These are phyloP conservation scores for Alectoria sarmentosa DNA, from an alignment of 495 filamentous ascomycete species.

Conservation along the genomic window DNA sequence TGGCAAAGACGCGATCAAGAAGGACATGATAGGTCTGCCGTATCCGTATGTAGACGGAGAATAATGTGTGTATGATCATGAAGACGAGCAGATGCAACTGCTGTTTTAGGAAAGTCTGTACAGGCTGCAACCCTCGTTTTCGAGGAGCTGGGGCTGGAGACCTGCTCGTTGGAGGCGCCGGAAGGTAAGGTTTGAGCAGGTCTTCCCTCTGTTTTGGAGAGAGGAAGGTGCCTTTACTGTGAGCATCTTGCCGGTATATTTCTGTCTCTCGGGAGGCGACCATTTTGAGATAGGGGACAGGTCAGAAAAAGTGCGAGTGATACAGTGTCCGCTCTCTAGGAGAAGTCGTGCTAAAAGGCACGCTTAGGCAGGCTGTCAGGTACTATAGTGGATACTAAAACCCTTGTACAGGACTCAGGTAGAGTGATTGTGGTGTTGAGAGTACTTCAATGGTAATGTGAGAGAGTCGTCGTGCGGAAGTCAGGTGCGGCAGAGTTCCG, in stretches of 20 bases:
- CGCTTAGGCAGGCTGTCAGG: background rate
- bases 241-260: slow-evolving; percentile 58
- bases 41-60: slow-evolving; percentile 77
- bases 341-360: background rate
- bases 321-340: background rate
- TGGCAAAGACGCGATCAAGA: slow-evolving; percentile 62
- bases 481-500: background rate
- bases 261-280: slow-evolving; percentile 47
- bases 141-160: slow-evolving; percentile 20
- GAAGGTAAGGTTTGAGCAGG: slow-evolving; percentile 70
- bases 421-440: background rate
- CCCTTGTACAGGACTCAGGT: background rate
- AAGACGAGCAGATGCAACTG: slow-evolving; percentile 65
- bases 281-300: slow-evolving; percentile 35
- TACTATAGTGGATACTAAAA: background rate
- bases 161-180: slow-evolving; percentile 43
- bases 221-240: slow-evolving; percentile 50
- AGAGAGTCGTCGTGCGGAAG: background rate
- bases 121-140: slow-evolving; percentile 37
- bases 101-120: slow-evolving; percentile 60
- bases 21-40: slow-evolving; percentile 72
- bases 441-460: background rate
- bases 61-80: slow-evolving; percentile 67
- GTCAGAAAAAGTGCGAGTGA: background rate
- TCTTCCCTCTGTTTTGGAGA: slow-evolving; percentile 60